Conservation (phyloP, 1,139 yeast species). For the Geotrichum phurueaensis region DNA sequence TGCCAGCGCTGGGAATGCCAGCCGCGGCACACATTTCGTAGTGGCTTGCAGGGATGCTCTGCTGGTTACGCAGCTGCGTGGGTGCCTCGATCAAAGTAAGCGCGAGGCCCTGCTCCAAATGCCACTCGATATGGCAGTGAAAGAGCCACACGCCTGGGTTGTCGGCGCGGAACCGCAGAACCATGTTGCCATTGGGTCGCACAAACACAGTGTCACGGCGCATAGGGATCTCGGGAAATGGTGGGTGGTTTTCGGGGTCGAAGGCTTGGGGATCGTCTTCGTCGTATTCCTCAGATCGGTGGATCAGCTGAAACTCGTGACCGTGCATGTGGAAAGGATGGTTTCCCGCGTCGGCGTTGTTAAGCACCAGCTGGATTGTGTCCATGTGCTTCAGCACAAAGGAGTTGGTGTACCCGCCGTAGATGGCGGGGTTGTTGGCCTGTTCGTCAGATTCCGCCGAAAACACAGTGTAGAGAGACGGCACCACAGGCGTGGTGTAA, state of each 20-base stretch:
- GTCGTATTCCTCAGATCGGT: conserved; percentile 46
- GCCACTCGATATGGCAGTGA: conserved; percentile 96
- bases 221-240: conserved; percentile 59
- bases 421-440: conserved; percentile 52
- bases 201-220: conserved; percentile 61
- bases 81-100: conserved; percentile 72
- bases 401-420: conserved; percentile 76
- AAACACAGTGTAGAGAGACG: conserved; percentile 67
- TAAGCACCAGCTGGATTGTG: conserved; percentile 58
- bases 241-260: conserved; percentile 45
- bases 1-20: conserved; percentile 53
- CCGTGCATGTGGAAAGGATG: conserved; percentile 90
- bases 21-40: conserved; percentile 51
- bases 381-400: conserved; percentile 62
- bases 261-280: conserved; percentile 47
- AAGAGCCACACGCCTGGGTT: conserved; percentile 92
- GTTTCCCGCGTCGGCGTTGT: conserved; percentile 67
- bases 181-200: conserved; percentile 60
- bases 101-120: conserved; percentile 81
- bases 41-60: conserved; percentile 52
- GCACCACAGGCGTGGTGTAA: conserved; percentile 75
- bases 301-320: conserved; percentile 63
- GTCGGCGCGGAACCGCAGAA: conserved; percentile 62
- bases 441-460: conserved; percentile 45
- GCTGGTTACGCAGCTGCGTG: conserved; percentile 45